Evolutionary conservation across 768 basidiomycete species (phyloP), one percentile per base, ranked within the genome.

Genomic region (Mycena albidolilacea): DNA sequence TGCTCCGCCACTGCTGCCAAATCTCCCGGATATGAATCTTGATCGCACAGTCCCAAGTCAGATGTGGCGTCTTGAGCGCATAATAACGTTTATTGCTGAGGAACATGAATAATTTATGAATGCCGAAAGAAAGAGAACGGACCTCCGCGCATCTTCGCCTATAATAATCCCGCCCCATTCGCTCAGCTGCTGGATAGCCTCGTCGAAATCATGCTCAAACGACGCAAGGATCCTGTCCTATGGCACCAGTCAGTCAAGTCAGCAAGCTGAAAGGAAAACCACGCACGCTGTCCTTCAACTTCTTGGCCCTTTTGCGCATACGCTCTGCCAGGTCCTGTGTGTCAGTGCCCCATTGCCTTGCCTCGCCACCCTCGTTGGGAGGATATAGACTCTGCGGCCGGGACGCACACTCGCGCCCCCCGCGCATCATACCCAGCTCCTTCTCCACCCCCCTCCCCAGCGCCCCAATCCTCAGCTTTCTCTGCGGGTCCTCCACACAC

Each of bases 111-210:
- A 74, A 69, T 61, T 75, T 67, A 74, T 72, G 64, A 64, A 64
- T 19, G 38, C 68, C 65, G 44, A 67, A 73, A 61, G 63, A 69
- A 70, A 39, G 10, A 46, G 37, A 39, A 68, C 70, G 65, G 72
- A 48, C 35, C 86, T 93, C 81, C 79, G 95, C 94, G 86, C 83
- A 77, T 93, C 91, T 81, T 90, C 89, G 61, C 87, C 90, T 69
- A 91, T 85, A 70, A 93, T 84, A 35, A 95, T 87, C 19, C 92
- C 91, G 68, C 92, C 93, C 90, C 91, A 94, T 78, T 90, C 86
- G 58, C 89, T 84, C 65, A 96, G 83, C 77, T 96, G 91, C 74
- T 92, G 90, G 71, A 97, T 90, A 23, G 95, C 95, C 80, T 93
- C 91, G 76, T 91, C 86, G 78, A 94, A 96, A 52, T 91, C 89